Evolutionary conservation across 139 green algal genomes (phyloP), one percentile per base, ranked within the genome.

Genomic region (Picocystis salinarum): DNA sequence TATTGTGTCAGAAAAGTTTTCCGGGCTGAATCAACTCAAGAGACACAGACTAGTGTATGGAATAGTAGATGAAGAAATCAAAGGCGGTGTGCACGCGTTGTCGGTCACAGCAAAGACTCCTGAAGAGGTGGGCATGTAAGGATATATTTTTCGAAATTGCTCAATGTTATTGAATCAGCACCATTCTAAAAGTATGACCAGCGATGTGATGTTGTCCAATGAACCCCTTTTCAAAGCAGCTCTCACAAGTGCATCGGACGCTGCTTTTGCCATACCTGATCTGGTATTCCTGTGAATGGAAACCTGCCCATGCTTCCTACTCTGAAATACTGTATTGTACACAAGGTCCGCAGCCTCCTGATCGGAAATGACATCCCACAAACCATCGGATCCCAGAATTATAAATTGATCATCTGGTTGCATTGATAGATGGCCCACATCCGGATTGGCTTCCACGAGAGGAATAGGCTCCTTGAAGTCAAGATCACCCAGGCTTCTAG

Each of bases 401-500:
- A 37, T 37, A 46, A 76, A 70, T 2, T 42, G 37, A 40, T 77
- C 65, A 9, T 28, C 45, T 2, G 59, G 56, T 28, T 57, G 52
- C 23, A 62, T 45, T 15, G 30, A 17, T 39, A 55, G 34, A 6
- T 44, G 45, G 3, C 18, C 44, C 34, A 88, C 70, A 25, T 81
- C 72, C 2, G 72, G 72, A 28, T 59, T 45, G 36, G 50, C 58
- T 41, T 71, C 59, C 22, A 60, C 45, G 12, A 59, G 28, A 19
- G 40, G 48, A 46, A 25, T 25, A 0, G 73, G 73, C 61, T 82
- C 71, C 57, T 82, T 82, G 61, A 83, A 83, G 23, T 76, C 67
- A 1, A 77, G 54, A 40, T 82, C 72, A 6, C 71, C 71, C 39
- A 81, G 52, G 4, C 39, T 45, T 59, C 69, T 62, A 17, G 57